phyloP scores from a whole-genome alignment of 78 protist species.

The Speleostelium caveatum region DNA sequence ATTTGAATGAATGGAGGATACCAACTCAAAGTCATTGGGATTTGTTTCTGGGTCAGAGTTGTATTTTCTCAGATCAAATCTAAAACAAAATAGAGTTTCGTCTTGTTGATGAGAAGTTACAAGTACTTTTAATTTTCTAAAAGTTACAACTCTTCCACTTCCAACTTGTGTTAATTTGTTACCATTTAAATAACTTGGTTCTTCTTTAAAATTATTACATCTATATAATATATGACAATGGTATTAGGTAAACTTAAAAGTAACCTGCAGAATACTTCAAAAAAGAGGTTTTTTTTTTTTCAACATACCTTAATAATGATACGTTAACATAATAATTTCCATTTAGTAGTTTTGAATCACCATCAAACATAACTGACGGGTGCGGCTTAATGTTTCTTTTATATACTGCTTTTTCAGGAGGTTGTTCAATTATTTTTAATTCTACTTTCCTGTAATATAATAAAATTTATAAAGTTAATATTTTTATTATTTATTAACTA shows the following conservation, averaged over 20 bases:
- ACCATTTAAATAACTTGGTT: conserved; percentile 79
- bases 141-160: conserved; percentile 49
- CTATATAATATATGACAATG: no score
- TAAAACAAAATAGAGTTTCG: conserved; percentile 82
- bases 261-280: no score
- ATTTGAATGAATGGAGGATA: conserved; percentile 40
- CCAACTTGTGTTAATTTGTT: conserved; percentile 39
- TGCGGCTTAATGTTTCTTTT: conserved; percentile 82
- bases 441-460: conserved; percentile 27
- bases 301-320: conserved; percentile 26
- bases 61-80: conserved; percentile 82
- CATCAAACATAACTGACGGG: conserved; percentile 82
- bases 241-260: no score
- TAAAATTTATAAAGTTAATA: neutral
- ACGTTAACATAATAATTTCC: conserved; percentile 72
- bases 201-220: conserved; percentile 80
- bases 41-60: conserved; percentile 34
- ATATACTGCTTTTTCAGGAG: conserved; percentile 85
- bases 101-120: conserved; percentile 85
- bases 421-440: conserved; percentile 83
- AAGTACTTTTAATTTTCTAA: conserved; percentile 65
- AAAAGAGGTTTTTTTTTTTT: no score
- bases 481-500: neutral
- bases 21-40: conserved; percentile 55
- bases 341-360: conserved; percentile 70